phyloP scores from a whole-genome alignment of 352 stramenopile species.

The Pythium grandisporangium region DNA sequence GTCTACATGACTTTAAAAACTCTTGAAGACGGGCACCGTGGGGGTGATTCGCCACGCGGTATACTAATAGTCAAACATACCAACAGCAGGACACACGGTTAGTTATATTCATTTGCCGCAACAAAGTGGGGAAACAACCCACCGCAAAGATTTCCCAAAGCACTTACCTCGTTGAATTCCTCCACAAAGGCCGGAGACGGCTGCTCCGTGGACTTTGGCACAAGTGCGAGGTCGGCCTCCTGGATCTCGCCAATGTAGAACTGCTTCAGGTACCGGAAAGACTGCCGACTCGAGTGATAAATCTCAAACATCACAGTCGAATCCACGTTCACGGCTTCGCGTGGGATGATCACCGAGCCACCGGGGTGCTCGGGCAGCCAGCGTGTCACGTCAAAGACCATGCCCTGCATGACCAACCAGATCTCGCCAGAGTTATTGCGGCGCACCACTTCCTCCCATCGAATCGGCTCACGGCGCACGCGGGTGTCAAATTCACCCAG shows the following conservation, averaged over 20 bases:
- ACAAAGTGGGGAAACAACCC: too few species aligned
- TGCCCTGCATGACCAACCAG: slow-evolving; percentile 83
- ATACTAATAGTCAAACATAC: slow-evolving; percentile 27
- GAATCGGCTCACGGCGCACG: slow-evolving; percentile 71
- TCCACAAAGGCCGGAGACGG: slow-evolving; percentile 67
- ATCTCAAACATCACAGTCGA: slow-evolving; percentile 89
- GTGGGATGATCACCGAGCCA: slow-evolving; percentile 73
- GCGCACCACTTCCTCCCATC: slow-evolving; percentile 67
- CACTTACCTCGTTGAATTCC: slow-evolving; percentile 54
- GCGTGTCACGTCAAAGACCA: slow-evolving; percentile 84
- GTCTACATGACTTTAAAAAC: too few species aligned
- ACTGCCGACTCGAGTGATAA: slow-evolving; percentile 87
- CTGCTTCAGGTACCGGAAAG: slow-evolving; percentile 87
- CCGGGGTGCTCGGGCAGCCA: slow-evolving; percentile 86
- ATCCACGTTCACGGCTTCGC: slow-evolving; percentile 84
- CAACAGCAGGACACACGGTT: too few species aligned
- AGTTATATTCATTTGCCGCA: too few species aligned
- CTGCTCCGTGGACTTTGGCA: slow-evolving; percentile 36
- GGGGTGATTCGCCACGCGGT: slow-evolving; percentile 72
- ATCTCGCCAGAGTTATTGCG: slow-evolving; percentile 70
- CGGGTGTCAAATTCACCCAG: slow-evolving; percentile 77
- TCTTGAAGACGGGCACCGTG: slow-evolving; percentile 59
- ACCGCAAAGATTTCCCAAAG: too few species aligned
- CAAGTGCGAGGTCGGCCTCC: slow-evolving; percentile 36
- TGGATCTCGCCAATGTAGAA: slow-evolving; percentile 88